A percentile compares a stretch with the other conserved stretches of the same genome.
Conservation (phyloP, 768 basidiomycete genomes). For the Sarcodon sp. region DNA sequence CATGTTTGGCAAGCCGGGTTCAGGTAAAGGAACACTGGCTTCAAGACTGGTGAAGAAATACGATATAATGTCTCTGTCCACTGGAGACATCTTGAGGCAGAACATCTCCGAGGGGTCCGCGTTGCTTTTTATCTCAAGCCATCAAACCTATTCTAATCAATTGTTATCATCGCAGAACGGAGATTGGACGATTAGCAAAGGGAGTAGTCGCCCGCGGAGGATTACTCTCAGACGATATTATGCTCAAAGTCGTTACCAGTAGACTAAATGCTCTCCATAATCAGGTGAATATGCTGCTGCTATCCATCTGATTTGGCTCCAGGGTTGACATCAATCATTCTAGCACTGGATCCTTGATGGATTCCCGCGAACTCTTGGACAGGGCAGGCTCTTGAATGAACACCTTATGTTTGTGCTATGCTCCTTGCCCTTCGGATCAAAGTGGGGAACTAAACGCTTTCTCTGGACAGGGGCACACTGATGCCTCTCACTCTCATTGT, state of each 20-base stretch:
- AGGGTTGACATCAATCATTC: background rate
- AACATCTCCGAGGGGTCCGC: slow-evolving; percentile 61
- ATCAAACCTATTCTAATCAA: background rate
- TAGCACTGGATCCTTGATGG: slow-evolving; percentile 92
- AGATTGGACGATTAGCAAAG: slow-evolving; percentile 64
- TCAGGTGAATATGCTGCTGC: slow-evolving; percentile 30
- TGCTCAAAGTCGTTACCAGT: slow-evolving; percentile 64
- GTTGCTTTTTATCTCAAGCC: background rate
- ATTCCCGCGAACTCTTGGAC: slow-evolving; percentile 81
- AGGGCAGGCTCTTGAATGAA: slow-evolving; percentile 66
- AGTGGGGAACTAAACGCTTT: background rate
- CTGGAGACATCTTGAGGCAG: slow-evolving; percentile 76
- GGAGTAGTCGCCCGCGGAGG: slow-evolving; percentile 69
- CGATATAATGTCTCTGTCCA: slow-evolving; percentile 64
- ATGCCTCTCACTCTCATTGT: slow-evolving; percentile 65
- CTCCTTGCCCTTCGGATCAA: background rate
- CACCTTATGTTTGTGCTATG: slow-evolving; percentile 53
- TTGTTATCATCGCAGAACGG: slow-evolving; percentile 29
- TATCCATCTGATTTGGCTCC: background rate
- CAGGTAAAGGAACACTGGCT: slow-evolving; percentile 79
- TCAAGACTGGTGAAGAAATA: slow-evolving; percentile 68
- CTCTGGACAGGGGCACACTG: slow-evolving; percentile 28
- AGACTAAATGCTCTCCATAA: slow-evolving; percentile 55
- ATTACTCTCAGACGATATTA: slow-evolving; percentile 66
- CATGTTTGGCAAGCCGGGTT: slow-evolving; percentile 74